These are phyloP conservation scores for Botrytis medusae DNA, from an alignment of 2,329 filamentous ascomycete species.

Conservation along the genomic window DNA sequence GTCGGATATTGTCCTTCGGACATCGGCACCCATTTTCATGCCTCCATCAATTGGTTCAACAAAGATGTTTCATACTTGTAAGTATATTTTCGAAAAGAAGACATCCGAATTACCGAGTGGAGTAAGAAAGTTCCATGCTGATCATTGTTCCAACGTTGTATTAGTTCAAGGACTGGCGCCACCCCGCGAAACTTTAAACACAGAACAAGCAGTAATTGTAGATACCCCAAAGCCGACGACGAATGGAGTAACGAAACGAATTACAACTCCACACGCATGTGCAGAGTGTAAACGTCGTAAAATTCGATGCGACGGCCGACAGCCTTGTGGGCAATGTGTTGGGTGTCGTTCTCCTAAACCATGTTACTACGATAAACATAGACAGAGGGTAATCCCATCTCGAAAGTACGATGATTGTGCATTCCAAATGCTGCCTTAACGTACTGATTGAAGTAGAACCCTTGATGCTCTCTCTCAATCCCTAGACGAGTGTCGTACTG, in stretches of 20 bases:
- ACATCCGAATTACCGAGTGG: slow-evolving; percentile 16
- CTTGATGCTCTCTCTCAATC: slow-evolving; percentile 64
- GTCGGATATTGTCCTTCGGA: slow-evolving; percentile 15
- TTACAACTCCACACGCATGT: slow-evolving; percentile 64
- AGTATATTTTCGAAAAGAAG: slow-evolving; percentile 24
- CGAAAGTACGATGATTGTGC: slow-evolving; percentile 58
- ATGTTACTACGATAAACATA: slow-evolving; percentile 79
- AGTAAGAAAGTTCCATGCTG: slow-evolving; percentile 5
- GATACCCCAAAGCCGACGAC: slow-evolving; percentile 37
- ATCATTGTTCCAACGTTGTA: slow-evolving; percentile 17
- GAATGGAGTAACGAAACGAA: slow-evolving; percentile 48
- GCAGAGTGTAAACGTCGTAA: slow-evolving; percentile 78
- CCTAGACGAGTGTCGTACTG: slow-evolving; percentile 63
- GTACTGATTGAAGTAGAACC: slow-evolving; percentile 45
- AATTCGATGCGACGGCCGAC: slow-evolving; percentile 79
- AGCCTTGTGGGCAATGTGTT: slow-evolving; percentile 79
- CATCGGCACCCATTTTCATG: slow-evolving; percentile 29
- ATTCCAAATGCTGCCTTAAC: slow-evolving; percentile 22
- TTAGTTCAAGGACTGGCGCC: slow-evolving; percentile 40
- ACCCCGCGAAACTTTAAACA: slow-evolving; percentile 28
- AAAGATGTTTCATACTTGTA: slow-evolving; percentile 41
- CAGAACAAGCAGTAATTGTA: slow-evolving; percentile 31
- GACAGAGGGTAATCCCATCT: slow-evolving; percentile 73
- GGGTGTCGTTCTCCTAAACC: slow-evolving; percentile 78
- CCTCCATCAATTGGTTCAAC: slow-evolving; percentile 35